Base-by-base conservation (phyloP, 2,329 filamentous ascomycete genomes). In the Trichoderma asperellum region DNA sequence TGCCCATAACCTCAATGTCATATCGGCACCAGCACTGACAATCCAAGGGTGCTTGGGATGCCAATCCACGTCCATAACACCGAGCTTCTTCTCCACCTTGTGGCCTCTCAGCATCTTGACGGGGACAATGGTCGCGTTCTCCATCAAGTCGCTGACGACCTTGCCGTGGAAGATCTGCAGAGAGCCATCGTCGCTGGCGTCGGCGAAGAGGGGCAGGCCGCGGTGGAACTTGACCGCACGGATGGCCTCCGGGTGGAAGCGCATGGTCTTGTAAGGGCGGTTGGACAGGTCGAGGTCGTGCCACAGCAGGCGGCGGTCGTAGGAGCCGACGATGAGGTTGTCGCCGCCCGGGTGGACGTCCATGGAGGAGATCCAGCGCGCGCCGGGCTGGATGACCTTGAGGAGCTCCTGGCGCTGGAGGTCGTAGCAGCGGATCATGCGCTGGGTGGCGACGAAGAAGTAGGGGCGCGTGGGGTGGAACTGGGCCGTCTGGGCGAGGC, bases 81-180 rank as follows among this genome's bases (percentile, higher is more conserved):
- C 96, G 69, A 99, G 82, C 73, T 94, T 91, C 77, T 88, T 91
- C 77, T 92, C 91, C 2, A 98, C 89, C 81, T 91, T 92, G 82
- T 99, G 96, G 0, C 96, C 96, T 76, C 88, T 91, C 60, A 99
- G 86, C 76, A 97, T 93, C 86, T 98, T 99, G 72, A 99, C 86
- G 10, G 96, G 96, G 63, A 98, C 96, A 76, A 99, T 97, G 16
- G 91, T 96, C 7, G 96, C 94, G 77, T 97, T 97, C 83, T 97
- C 94, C 88, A 99, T 93, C 78, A 97, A 85, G 79, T 99, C 96
- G 71, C 90, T 93, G 35, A 96, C 94, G 34, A 98, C 95, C 81
- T 95, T 97, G 68, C 94, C 95, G 79, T 98, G 95, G 88, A 98
- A 98, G 66, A 99, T 92, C 80, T 99, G 96, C 73, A 98, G 83